Evolutionary conservation across 164 flowering plant genomes (phyloP).

Genomic region (Stephania yunnanensis): DNA sequence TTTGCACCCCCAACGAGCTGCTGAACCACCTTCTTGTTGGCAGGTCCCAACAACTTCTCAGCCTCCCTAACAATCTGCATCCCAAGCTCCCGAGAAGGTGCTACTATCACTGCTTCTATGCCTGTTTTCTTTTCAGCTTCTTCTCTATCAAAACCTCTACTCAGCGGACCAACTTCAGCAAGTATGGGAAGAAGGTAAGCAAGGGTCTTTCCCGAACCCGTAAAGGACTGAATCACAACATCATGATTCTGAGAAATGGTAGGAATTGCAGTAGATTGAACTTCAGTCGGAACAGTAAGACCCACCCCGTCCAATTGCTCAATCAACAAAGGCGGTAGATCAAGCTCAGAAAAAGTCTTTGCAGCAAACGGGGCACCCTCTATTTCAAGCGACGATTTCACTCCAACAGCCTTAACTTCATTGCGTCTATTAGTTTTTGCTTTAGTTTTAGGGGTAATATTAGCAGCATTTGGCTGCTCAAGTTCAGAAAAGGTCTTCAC

Average conservation of each 20-base stretch:
- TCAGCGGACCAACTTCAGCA: conserved; percentile 67
- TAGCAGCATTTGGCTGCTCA: conserved; percentile 18
- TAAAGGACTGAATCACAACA: conserved; percentile 91
- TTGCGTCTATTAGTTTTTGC: conserved; percentile 25
- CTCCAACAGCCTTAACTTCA: conserved; percentile 21
- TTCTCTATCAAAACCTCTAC: conserved; percentile 17
- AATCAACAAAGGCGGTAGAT: conserved; percentile 52
- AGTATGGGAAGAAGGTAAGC: conserved; percentile 96
- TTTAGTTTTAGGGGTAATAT: conserved; percentile 27
- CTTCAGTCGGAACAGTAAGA: conserved; percentile 73
- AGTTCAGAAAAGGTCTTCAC: conserved; percentile 5
- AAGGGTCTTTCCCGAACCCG: conserved; percentile 94
- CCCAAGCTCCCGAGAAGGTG: conserved; percentile 95
- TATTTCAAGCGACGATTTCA: conserved; percentile 35
- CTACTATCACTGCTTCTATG: conserved; percentile 81
- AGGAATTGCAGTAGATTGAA: conserved; percentile 85
- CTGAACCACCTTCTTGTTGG: conserved; percentile 64
- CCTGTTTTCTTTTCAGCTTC: conserved; percentile 38
- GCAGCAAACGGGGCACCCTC: conserved; percentile 65
- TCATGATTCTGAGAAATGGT: conserved; percentile 61
- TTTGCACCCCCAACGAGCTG: conserved; percentile 99
- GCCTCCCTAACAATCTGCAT: conserved; percentile 98
- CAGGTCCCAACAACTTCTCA: conserved; percentile 79
- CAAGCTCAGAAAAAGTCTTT: conserved; percentile 73
- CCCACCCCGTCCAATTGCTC: conserved; percentile 70